A percentile compares a stretch with the other conserved stretches of the same genome.
phyloP scores from a whole-genome alignment of 2,329 filamentous ascomycete genomes.

The Stagonosporopsis rhizophila region DNA sequence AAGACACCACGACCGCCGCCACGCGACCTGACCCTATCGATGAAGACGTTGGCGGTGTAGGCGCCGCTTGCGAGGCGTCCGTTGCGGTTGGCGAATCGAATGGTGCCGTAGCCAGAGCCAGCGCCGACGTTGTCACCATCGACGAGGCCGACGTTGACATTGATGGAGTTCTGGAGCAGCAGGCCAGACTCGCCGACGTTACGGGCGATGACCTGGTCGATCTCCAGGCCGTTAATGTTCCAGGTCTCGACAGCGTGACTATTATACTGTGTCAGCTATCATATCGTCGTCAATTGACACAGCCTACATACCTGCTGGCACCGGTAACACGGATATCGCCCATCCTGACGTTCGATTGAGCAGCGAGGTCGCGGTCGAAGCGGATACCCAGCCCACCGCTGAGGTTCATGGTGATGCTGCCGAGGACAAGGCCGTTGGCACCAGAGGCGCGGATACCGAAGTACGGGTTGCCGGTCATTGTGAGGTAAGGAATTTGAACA shows the following conservation, averaged over 20 bases:
- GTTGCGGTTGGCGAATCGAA: slow-evolving; percentile 66
- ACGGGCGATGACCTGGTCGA: slow-evolving; percentile 61
- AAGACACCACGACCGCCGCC: slow-evolving; percentile 65
- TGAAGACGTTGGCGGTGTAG: slow-evolving; percentile 61
- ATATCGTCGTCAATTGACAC: not conserved
- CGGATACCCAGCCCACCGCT: slow-evolving; percentile 63
- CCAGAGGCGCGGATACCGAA: slow-evolving; percentile 65
- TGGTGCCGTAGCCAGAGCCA: slow-evolving; percentile 63
- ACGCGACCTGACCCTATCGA: slow-evolving; percentile 63
- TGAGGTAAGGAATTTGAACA: slow-evolving; percentile 64
- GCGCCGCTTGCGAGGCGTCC: slow-evolving; percentile 57
- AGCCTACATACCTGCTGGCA: slow-evolving; percentile 52
- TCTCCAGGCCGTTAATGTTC: slow-evolving; percentile 64
- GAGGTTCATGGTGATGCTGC: slow-evolving; percentile 63
- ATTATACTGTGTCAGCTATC: not conserved
- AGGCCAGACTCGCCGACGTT: slow-evolving; percentile 64
- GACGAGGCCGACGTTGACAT: slow-evolving; percentile 62
- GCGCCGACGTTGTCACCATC: slow-evolving; percentile 63
- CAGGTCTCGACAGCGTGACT: slow-evolving; percentile 64
- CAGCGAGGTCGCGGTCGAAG: slow-evolving; percentile 63
- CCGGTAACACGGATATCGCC: slow-evolving; percentile 60
- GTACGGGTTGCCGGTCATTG: slow-evolving; percentile 65
- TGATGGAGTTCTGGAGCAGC: slow-evolving; percentile 62
- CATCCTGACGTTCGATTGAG: slow-evolving; percentile 63
- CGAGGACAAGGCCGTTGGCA: slow-evolving; percentile 57